A percentile compares a stretch with the other conserved stretches of the same genome.
Conservation (phyloP, 768 basidiomycete species). For the Tulasnella sp. region DNA sequence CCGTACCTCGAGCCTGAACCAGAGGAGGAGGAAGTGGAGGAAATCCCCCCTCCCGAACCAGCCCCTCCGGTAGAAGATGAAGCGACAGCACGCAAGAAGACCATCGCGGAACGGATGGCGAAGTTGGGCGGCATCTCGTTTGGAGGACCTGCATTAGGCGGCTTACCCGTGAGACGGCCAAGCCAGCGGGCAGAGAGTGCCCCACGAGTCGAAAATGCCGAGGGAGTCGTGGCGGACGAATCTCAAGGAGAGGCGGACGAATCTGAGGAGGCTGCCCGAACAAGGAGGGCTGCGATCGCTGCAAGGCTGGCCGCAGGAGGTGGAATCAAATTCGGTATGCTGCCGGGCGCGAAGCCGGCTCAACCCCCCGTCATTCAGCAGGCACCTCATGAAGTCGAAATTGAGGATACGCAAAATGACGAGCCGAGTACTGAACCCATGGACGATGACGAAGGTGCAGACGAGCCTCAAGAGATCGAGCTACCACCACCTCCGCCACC, state of each 20-base stretch:
- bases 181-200: conserved; percentile 22
- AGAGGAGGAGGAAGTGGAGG: background rate
- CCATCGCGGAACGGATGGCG: conserved; percentile 93
- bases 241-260: conserved; percentile 42
- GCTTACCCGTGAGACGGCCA: conserved; percentile 14
- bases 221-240: conserved; percentile 23
- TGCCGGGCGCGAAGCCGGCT: conserved; percentile 32
- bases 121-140: conserved; percentile 70
- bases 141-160: conserved; percentile 38
- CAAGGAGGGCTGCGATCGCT: conserved; percentile 45
- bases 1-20: conserved; percentile 15
- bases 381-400: background rate
- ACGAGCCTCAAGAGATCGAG: conserved; percentile 34
- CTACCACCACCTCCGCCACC: conserved; percentile 14
- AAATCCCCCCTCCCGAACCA: background rate
- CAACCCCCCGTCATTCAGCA: conserved; percentile 19
- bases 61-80: conserved; percentile 11
- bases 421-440: conserved; percentile 55
- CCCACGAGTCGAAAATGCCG: conserved; percentile 27
- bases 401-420: conserved; percentile 45
- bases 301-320: conserved; percentile 50
- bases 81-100: conserved; percentile 41
- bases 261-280: conserved; percentile 37
- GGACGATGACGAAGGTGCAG: conserved; percentile 57
- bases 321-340: conserved; percentile 51